A percentile compares a stretch with the other conserved stretches of the same genome.
Conservation (phyloP, 2,329 filamentous ascomycete species). For the Colletotrichum tabaci region DNA sequence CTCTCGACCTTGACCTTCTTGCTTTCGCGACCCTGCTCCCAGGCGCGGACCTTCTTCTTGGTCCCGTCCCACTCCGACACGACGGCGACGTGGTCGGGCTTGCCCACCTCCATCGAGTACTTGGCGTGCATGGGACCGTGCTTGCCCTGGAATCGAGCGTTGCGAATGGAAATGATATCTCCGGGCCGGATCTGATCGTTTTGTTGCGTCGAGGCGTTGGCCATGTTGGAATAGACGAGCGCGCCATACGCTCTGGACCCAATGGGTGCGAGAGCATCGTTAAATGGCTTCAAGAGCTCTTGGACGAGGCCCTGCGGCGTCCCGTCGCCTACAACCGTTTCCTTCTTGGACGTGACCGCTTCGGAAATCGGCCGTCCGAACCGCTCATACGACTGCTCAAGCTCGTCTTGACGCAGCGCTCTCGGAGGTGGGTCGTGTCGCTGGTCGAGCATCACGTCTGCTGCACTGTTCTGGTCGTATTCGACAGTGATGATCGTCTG, state of each 20-base stretch:
- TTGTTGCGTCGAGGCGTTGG: slow-evolving; percentile 91
- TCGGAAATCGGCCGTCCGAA: slow-evolving; percentile 86
- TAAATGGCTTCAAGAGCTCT: slow-evolving; percentile 82
- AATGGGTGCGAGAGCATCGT: slow-evolving; percentile 83
- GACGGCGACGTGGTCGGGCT: slow-evolving; percentile 88
- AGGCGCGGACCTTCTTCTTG: slow-evolving; percentile 96
- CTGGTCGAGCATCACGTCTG: slow-evolving; percentile 84
- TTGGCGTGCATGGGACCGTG: slow-evolving; percentile 96
- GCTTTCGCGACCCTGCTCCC: slow-evolving; percentile 95
- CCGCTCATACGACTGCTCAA: slow-evolving; percentile 86
- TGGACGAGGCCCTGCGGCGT: slow-evolving; percentile 83
- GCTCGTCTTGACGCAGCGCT: slow-evolving; percentile 89
- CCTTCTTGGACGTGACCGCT: slow-evolving; percentile 79
- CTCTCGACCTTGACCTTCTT: slow-evolving; percentile 96
- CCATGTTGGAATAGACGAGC: slow-evolving; percentile 93
- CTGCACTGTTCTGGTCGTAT: slow-evolving; percentile 82
- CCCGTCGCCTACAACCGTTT: slow-evolving; percentile 87
- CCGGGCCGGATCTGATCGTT: slow-evolving; percentile 94
- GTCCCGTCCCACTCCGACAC: slow-evolving; percentile 98
- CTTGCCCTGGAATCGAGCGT: slow-evolving; percentile 95
- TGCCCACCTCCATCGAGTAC: slow-evolving; percentile 90
- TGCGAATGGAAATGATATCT: slow-evolving; percentile 93
- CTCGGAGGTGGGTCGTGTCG: slow-evolving; percentile 88
- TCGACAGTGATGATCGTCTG: slow-evolving; percentile 89
- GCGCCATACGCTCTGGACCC: slow-evolving; percentile 93